phyloP scores from a whole-genome alignment of 495 filamentous ascomycete species.

The Collariella sp. region DNA sequence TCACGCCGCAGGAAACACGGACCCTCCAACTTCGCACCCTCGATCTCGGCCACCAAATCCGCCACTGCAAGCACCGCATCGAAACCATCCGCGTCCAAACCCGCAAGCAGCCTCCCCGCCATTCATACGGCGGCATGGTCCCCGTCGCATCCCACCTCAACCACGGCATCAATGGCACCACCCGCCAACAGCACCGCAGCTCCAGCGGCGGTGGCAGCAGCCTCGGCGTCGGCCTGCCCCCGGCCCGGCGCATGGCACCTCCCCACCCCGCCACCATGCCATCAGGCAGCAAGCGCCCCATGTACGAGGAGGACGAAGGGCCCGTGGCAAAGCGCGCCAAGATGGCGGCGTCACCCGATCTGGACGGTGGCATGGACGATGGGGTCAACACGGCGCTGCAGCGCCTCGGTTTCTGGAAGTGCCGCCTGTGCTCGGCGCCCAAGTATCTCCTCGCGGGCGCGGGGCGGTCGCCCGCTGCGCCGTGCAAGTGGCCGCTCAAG shows the following conservation, averaged over 20 bases:
- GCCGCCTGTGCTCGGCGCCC: conserved; percentile 33
- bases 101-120: conserved; percentile 6
- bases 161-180: background rate
- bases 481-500: conserved; percentile 41
- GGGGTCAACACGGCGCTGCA: conserved; percentile 21
- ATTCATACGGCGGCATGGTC: background rate
- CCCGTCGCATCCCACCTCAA: background rate
- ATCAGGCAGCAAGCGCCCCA: background rate
- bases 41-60: conserved; percentile 37
- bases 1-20: conserved; percentile 36
- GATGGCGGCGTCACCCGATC: background rate
- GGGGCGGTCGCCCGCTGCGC: conserved; percentile 34
- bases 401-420: conserved; percentile 40
- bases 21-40: conserved; percentile 34
- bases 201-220: background rate
- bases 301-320: background rate
- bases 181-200: background rate
- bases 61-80: conserved; percentile 33
- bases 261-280: background rate
- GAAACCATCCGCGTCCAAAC: conserved; percentile 23
- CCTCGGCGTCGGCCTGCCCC: background rate
- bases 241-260: background rate
- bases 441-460: conserved; percentile 33
- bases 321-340: conserved; percentile 8
- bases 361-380: conserved; percentile 1